Base-by-base conservation (phyloP, 257 asterid species). In the Sherardia arvensis region DNA sequence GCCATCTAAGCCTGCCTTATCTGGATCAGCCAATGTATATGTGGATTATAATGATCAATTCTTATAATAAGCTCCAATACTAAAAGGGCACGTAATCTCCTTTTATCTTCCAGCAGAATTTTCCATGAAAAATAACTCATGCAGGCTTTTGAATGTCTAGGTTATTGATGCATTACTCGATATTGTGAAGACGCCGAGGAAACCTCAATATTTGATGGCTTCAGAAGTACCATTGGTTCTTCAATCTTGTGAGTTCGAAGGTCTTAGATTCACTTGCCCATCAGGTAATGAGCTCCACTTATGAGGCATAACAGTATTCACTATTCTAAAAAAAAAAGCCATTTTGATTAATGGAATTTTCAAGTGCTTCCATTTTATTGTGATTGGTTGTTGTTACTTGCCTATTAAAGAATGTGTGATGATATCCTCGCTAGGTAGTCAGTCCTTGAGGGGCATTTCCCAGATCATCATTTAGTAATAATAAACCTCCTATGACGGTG, bases 141-240 rank as follows among this genome's bases (percentile, higher is more conserved):
- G 20, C 48, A 34, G 62, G 54, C 47, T 69, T 53, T 70, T 54
- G 28, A 62, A 61, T 47, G 62, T 76, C 69, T 68, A 89, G 99
- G 86, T 85, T 69, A 78, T 92, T 68, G 90, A 89, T 70, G 71
- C 75, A 59, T 77, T 92, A 45, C 84, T 92, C 73, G 91, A 92
- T 74, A 71, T 78, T 32, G 83, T 83, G 69, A 76, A 67, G 73
- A 82, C 87, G 33, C 88, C 91, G 62, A 90, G 85, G 81, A 92
- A 92, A 83, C 97, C 99, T 62, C 97, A 89, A 73, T 92, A 85
- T 71, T 71, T 36, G 66, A 82, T 92, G 97, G 96, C 99, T 73
- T 80, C 91, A 29, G 99, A 85, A 77, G 73, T 80, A 67, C 99
- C 97, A 51, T 75, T 92, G 68, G 95, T 92, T 77, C 97, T 92